Percentiles rank a stretch among this genome's conserved stretches.
Conservation (phyloP, 345 rosid species). For the sweet orange (Citrus sinensis) region DNA sequence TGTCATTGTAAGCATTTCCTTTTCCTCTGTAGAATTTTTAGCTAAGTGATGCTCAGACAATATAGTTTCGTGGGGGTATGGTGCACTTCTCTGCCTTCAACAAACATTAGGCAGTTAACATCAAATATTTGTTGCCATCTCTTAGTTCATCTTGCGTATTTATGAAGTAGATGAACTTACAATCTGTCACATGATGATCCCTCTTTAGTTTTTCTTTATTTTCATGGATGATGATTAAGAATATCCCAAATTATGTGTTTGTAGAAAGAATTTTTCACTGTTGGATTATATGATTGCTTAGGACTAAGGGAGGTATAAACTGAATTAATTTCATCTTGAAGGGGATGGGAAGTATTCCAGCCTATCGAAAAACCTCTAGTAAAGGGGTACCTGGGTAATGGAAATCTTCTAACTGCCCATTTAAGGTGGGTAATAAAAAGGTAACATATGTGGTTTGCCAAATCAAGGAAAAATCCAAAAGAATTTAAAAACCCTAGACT, state of each 20-base stretch:
- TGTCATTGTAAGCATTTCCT: not conserved
- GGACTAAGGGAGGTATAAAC: not conserved
- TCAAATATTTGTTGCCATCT: not conserved
- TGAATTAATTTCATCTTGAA: conserved; percentile 1
- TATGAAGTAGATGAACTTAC: not conserved
- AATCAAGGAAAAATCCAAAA: conserved; percentile 55
- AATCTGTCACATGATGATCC: not conserved
- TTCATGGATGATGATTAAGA: not conserved
- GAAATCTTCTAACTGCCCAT: conserved; percentile 30
- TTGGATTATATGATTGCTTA: not conserved
- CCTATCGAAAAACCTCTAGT: not conserved
- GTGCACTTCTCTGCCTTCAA: not conserved
- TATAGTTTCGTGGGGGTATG: not conserved
- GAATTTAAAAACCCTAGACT: conserved; percentile 37
- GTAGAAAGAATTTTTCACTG: not conserved
- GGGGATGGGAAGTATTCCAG: not conserved
- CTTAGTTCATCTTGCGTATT: not conserved
- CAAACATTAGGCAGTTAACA: not conserved
- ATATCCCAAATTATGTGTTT: not conserved
- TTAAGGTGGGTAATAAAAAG: conserved; percentile 31
- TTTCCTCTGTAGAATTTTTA: not conserved
- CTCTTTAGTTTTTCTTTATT: not conserved
- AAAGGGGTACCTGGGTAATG: conserved; percentile 22
- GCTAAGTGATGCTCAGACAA: not conserved
- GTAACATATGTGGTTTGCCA: conserved; percentile 43